Evolutionary conservation across 2,329 filamentous ascomycete species (phyloP).

Genomic region (Penicillium sp.): DNA sequence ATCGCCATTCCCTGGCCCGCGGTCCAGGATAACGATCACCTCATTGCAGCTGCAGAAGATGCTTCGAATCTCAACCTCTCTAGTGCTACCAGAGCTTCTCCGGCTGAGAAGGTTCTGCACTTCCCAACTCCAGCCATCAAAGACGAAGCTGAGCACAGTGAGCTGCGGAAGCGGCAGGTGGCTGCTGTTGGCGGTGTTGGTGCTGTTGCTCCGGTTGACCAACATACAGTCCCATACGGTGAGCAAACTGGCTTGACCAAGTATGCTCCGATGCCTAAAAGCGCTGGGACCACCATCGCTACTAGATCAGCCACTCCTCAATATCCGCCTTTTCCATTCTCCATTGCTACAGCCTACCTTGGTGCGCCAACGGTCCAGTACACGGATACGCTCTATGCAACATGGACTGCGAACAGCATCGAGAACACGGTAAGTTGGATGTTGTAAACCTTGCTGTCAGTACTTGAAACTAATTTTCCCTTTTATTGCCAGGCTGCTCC

Average conservation of each 20-base stretch:
- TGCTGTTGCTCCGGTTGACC: constrained; percentile 10
- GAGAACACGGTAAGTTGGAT: constrained; percentile 58
- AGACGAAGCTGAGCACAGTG: constrained; percentile 24
- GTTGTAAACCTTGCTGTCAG: neutral
- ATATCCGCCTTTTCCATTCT: constrained; percentile 57
- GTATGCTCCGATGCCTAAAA: constrained; percentile 62
- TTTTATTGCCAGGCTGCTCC: constrained; percentile 50
- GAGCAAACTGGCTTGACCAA: constrained; percentile 56
- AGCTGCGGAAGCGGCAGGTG: constrained; percentile 34
- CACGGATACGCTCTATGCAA: constrained; percentile 53
- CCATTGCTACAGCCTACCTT: constrained; percentile 53
- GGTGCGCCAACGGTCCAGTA: constrained; percentile 47
- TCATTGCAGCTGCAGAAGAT: constrained; percentile 7
- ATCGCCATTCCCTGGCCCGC: constrained; percentile 7
- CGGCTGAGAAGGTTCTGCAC: constrained; percentile 10
- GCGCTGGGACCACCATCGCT: constrained; percentile 60
- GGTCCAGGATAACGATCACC: constrained; percentile 3
- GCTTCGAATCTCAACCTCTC: neutral
- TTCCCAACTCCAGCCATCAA: constrained; percentile 31
- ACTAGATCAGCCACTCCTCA: constrained; percentile 50
- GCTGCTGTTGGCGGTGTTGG: constrained; percentile 13
- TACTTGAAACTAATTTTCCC: constrained; percentile 11
- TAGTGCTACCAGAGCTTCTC: constrained; percentile 32
- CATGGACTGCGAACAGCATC: constrained; percentile 51
- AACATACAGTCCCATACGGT: constrained; percentile 51